Conservation (phyloP, 495 filamentous ascomycete species). For the Podospora conica region DNA sequence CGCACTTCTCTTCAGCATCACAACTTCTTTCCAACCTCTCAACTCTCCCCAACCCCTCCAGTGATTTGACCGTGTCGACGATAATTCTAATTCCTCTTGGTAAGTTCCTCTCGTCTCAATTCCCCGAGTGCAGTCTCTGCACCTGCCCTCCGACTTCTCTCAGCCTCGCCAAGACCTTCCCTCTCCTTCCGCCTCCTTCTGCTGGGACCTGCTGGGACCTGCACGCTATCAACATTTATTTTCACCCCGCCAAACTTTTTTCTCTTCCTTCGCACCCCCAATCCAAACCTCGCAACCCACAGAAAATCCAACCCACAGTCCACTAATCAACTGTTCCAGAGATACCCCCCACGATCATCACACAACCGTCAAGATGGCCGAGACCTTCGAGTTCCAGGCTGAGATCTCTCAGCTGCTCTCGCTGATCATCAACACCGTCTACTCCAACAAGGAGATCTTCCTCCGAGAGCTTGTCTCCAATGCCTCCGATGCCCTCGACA, state of each 20-base stretch:
- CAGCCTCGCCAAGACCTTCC: conserved; percentile 7
- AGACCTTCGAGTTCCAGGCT: conserved; percentile 99
- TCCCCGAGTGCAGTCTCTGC: not conserved
- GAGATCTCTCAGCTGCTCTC: conserved; percentile 99
- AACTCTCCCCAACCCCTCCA: conserved; percentile 12
- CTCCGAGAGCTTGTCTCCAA: conserved; percentile 96
- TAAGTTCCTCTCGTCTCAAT: conserved; percentile 13
- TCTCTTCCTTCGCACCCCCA: not conserved
- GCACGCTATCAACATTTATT: not conserved
- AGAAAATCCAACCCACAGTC: not conserved
- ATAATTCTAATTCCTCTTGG: conserved; percentile 12
- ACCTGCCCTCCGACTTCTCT: not conserved
- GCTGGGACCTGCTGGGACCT: too few species aligned
- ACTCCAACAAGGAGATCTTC: conserved; percentile 99
- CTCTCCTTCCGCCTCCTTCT: not conserved
- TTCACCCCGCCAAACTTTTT: not conserved
- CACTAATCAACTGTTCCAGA: not conserved
- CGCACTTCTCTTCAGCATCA: conserved; percentile 14
- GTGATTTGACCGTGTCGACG: not conserved
- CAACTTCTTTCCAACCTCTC: conserved; percentile 15
- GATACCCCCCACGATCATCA: conserved; percentile 10
- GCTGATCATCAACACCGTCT: conserved; percentile 99
- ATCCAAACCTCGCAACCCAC: not conserved
- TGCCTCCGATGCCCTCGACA: conserved; percentile 96
- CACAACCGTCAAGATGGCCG: conserved; percentile 61